These are phyloP conservation scores for Purpureocillium lavendulum DNA, from an alignment of 2,329 filamentous ascomycete species.

Conservation along the genomic window DNA sequence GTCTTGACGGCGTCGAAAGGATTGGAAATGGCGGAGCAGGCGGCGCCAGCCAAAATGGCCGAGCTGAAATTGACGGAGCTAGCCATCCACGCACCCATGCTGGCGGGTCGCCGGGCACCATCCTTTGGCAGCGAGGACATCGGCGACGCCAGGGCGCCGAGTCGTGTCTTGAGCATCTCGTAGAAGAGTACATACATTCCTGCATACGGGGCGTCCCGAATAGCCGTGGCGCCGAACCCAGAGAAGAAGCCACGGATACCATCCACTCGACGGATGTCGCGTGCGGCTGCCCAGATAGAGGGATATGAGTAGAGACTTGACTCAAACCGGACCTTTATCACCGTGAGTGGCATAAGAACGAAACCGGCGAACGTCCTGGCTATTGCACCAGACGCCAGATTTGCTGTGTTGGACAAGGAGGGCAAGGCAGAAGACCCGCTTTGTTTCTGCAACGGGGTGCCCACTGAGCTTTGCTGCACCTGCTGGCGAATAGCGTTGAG, in stretches of 20 bases:
- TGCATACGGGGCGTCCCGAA: conserved; percentile 93
- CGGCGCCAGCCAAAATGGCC: conserved; percentile 69
- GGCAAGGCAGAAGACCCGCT: conserved; percentile 63
- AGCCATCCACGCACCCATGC: conserved; percentile 24
- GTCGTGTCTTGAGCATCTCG: conserved; percentile 66
- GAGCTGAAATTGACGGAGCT: conserved; percentile 78
- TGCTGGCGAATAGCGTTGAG: conserved; percentile 76
- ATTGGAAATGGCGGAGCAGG: conserved; percentile 85
- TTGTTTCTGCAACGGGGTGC: conserved; percentile 11
- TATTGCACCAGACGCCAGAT: conserved; percentile 74
- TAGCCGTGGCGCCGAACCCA: conserved; percentile 87
- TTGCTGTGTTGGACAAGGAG: conserved; percentile 74
- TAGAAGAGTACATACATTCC: conserved; percentile 93
- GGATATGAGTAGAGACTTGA: conserved; percentile 77
- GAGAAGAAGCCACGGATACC: conserved; percentile 82
- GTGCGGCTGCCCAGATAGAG: conserved; percentile 63
- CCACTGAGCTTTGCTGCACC: conserved; percentile 25
- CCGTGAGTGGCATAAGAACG: conserved; percentile 88
- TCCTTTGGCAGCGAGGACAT: conserved; percentile 7
- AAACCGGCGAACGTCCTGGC: conserved; percentile 84
- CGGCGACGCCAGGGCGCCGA: conserved; percentile 26
- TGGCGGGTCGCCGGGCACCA: conserved; percentile 1
- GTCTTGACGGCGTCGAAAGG: conserved; percentile 97
- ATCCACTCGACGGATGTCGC: conserved; percentile 65
- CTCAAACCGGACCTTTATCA: conserved; percentile 95